Percentiles rank a stretch among this genome's conserved stretches.
These are phyloP conservation scores for Castanea mollissima DNA, from an alignment of 306 rosid genomes.

Conservation along the genomic window DNA sequence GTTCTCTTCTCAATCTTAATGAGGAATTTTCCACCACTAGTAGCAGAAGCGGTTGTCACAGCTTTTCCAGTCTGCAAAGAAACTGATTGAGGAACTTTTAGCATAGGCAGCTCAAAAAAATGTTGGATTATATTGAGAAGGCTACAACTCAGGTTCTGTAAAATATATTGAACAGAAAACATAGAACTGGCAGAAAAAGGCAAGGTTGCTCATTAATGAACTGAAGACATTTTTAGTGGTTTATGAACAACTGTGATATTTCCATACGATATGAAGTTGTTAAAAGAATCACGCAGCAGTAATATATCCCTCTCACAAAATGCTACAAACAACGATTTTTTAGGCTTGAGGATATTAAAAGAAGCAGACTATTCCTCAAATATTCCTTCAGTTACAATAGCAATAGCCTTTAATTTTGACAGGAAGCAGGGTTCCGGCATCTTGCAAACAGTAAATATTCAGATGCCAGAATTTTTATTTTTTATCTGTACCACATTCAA, in stretches of 20 bases:
- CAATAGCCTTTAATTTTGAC: neutral
- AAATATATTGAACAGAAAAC: neutral
- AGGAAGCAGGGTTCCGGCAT: neutral
- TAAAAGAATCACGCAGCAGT: neutral
- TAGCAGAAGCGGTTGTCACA: slow-evolving; percentile 53
- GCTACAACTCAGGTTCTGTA: neutral
- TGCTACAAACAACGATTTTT: neutral
- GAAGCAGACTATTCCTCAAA: neutral
- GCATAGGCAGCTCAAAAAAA: slow-evolving; percentile 21
- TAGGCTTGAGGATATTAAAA: neutral
- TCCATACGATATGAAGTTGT: neutral
- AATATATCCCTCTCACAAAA: neutral
- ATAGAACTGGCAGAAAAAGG: neutral
- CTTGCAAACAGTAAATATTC: neutral
- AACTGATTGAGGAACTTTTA: slow-evolving; percentile 57
- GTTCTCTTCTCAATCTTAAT: slow-evolving; percentile 55
- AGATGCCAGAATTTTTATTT: neutral
- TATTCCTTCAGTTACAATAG: neutral
- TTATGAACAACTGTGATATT: neutral
- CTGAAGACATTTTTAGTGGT: neutral
- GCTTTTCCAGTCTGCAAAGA: slow-evolving; percentile 74
- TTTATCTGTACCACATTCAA: neutral
- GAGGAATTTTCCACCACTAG: slow-evolving; percentile 49
- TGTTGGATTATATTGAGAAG: neutral
- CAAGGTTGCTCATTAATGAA: neutral